phyloP scores from a whole-genome alignment of 2,329 filamentous ascomycete genomes.

The Trichoderma koningii region DNA sequence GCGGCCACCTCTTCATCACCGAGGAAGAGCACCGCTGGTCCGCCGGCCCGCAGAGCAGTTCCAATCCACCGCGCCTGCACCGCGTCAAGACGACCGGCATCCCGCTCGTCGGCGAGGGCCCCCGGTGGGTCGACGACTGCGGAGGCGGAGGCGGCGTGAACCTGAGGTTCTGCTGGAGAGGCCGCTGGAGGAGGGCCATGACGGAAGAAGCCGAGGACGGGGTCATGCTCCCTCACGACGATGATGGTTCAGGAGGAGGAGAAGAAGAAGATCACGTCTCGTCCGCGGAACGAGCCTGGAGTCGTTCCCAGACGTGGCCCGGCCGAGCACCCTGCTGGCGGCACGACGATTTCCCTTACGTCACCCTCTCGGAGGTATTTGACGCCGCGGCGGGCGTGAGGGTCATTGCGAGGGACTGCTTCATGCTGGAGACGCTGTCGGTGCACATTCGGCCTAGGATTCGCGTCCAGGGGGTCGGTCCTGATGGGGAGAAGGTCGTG shows the following conservation, averaged over 20 bases:
- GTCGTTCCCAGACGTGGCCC: constrained; percentile 28
- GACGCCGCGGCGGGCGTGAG: constrained; percentile 49
- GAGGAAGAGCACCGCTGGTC: constrained; percentile 58
- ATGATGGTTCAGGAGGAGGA: neutral
- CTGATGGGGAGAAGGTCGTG: neutral
- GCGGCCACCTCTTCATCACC: constrained; percentile 53
- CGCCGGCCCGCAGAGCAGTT: constrained; percentile 47
- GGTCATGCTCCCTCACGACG: neutral
- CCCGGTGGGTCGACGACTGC: constrained; percentile 52
- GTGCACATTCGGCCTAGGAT: constrained; percentile 47
- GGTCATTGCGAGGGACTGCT: constrained; percentile 50
- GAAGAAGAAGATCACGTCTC: no score
- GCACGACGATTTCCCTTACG: constrained; percentile 55
- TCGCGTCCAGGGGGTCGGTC: constrained; percentile 37
- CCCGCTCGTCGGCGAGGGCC: constrained; percentile 53
- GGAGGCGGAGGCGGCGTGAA: constrained; percentile 44
- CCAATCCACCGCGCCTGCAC: constrained; percentile 47
- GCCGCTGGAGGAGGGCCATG: constrained; percentile 4
- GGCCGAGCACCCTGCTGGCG: constrained; percentile 51
- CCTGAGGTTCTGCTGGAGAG: constrained; percentile 48
- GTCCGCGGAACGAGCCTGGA: neutral
- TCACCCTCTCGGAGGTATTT: constrained; percentile 50
- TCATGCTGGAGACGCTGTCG: constrained; percentile 50
- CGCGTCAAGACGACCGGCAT: constrained; percentile 54
- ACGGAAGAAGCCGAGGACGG: constrained; percentile 3